These are phyloP conservation scores for Aspergillus campestris DNA, from an alignment of 495 filamentous ascomycete genomes.

Conservation along the genomic window DNA sequence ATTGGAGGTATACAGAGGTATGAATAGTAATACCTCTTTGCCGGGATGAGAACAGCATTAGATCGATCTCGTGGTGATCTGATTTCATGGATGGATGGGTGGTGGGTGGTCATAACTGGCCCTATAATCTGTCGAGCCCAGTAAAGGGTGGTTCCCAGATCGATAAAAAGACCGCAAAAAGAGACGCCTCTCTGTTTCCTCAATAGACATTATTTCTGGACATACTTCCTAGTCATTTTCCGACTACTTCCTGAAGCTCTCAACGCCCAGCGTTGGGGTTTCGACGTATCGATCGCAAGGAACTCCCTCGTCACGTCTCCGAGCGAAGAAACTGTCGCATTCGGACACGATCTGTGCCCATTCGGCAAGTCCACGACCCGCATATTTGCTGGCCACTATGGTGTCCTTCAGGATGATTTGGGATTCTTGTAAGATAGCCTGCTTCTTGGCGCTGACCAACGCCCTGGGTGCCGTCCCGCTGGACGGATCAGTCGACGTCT, in stretches of 20 bases:
- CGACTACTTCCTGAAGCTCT: slow-evolving; percentile 59
- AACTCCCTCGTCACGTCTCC: slow-evolving; percentile 79
- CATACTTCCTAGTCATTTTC: background rate
- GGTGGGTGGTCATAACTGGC: too few relatives aligned
- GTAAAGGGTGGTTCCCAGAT: too few relatives aligned
- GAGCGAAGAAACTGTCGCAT: slow-evolving; percentile 86
- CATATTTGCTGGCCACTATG: slow-evolving; percentile 55
- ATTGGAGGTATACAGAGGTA: background rate
- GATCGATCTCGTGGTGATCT: too few relatives aligned
- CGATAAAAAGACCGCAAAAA: too few relatives aligned
- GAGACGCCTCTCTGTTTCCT: background rate
- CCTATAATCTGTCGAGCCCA: too few relatives aligned
- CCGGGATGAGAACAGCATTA: too few relatives aligned
- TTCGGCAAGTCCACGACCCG: slow-evolving; percentile 83
- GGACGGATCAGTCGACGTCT: too few relatives aligned
- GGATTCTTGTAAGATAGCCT: slow-evolving; percentile 1
- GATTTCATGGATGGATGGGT: too few relatives aligned
- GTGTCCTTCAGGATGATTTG: slow-evolving; percentile 16
- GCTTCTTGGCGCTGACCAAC: background rate
- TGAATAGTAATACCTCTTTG: background rate
- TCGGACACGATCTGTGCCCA: slow-evolving; percentile 81
- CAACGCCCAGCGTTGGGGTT: slow-evolving; percentile 78
- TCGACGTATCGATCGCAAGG: slow-evolving; percentile 68
- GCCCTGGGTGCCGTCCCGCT: too few relatives aligned
- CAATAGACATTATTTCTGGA: background rate